Evolutionary conservation across 805 yeast genomes (phyloP), one percentile per base, ranked within the genome.

Genomic region (Myxozyma udenii): DNA sequence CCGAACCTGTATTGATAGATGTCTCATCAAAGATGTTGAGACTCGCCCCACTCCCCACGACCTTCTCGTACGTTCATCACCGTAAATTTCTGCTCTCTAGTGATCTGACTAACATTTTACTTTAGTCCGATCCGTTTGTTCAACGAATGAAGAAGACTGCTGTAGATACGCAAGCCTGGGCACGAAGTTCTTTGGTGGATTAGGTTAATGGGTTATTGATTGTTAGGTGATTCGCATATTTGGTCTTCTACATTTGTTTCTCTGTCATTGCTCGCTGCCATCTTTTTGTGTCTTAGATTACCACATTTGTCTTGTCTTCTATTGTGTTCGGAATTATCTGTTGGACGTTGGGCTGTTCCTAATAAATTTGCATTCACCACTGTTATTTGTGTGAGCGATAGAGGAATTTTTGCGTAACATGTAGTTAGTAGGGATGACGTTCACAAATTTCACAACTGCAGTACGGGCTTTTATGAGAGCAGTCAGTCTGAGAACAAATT

Each of bases 21-120:
- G 97, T 62, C 73, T 89, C 62, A 74, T 79, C 40, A 87, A 84
- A 64, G 89, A 85, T 56, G 87, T 82, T 41, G 77, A 74, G 46
- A 43, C 26, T 18, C 74, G 98, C 53, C 81, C 85, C 21, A 80
- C 84, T 0, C 95, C 96, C 0, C 77, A 78, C 59, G 88, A 85
- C 41, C 69, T 93, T 23, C 70, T 85, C 41, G 59, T 50, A 45
- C 14, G 55, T 33, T 7, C 5, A 18, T 22, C n/a, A 14, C 11
- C 35, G 14, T 28, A 28, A 14, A 28, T 14, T 9, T 28, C 14
- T 28, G 33, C 33, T 3, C 28, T 35, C 12, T n/a, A 35, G 6
- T 21, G 42, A n/a, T n/a, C 33, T 28, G 33, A 28, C 33, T 9
- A 9, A 14, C 9, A 28, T 28, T 28, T 28, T 28, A n/a, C 14